phyloP scores from a whole-genome alignment of 2,329 filamentous ascomycete genomes.

The Stachybotrys chlorohalonatus region DNA sequence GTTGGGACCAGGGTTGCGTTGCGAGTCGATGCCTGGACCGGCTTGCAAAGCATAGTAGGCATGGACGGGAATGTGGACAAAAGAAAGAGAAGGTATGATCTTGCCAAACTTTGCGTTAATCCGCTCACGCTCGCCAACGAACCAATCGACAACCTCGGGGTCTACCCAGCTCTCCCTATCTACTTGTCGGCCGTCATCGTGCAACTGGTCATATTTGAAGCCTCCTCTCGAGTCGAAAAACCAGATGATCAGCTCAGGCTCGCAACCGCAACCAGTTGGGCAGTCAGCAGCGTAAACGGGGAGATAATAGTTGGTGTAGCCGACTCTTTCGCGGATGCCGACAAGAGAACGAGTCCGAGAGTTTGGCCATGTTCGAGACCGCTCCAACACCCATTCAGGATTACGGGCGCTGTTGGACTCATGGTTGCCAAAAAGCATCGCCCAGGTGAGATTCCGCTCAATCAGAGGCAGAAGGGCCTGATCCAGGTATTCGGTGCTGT shows the following conservation, averaged over 20 bases:
- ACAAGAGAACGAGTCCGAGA: not conserved
- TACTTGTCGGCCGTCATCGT: constrained; percentile 11
- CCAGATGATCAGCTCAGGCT: constrained; percentile 45
- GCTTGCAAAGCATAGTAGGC: constrained; percentile 30
- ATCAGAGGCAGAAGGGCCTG: constrained; percentile 38
- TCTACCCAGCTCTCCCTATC: constrained; percentile 33
- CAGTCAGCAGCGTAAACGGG: constrained; percentile 27
- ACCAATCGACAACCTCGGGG: constrained; percentile 34
- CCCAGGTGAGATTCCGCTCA: constrained; percentile 37
- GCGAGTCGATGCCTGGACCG: constrained; percentile 12
- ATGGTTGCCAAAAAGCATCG: constrained; percentile 53
- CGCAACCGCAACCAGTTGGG: constrained; percentile 13
- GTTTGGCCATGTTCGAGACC: not conserved
- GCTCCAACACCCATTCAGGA: constrained; percentile 1
- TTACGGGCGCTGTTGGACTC: constrained; percentile 29
- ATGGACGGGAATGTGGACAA: constrained; percentile 39
- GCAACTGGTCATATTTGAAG: constrained; percentile 2
- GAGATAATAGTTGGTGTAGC: constrained; percentile 34
- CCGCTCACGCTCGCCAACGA: constrained; percentile 20
- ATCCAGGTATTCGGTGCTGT: constrained; percentile 39
- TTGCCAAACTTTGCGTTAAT: constrained; percentile 20
- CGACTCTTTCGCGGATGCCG: constrained; percentile 8
- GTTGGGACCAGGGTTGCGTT: constrained; percentile 23
- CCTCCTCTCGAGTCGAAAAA: constrained; percentile 55
- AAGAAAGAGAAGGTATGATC: constrained; percentile 34